Percentiles rank a stretch among this genome's conserved stretches.
These are phyloP conservation scores for Prunus armeniaca DNA, from an alignment of 306 rosid species.

Conservation along the genomic window DNA sequence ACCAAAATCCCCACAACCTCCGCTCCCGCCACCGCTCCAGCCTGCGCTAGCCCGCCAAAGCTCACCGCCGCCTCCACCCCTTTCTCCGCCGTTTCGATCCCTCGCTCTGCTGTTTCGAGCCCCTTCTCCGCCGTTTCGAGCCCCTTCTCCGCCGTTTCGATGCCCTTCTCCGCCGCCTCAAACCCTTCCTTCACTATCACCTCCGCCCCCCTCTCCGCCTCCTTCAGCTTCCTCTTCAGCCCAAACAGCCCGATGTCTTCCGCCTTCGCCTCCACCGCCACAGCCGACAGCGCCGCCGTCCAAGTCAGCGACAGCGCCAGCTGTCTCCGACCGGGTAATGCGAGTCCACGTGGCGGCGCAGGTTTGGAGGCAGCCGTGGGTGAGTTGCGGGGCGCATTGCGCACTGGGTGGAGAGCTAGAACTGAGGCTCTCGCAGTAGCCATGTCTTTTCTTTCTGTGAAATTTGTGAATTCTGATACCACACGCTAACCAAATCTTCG, in stretches of 20 bases:
- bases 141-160: slow-evolving; percentile 37
- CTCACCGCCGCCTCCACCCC: slow-evolving; percentile 48
- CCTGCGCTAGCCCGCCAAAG: slow-evolving; percentile 69
- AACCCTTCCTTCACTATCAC: slow-evolving; percentile 74
- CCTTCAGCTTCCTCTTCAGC: slow-evolving; percentile 64
- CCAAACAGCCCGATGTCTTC: slow-evolving; percentile 71
- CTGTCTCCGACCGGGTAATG: slow-evolving; percentile 49
- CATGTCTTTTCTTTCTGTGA: slow-evolving; percentile 6
- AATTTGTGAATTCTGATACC: slow-evolving; percentile 3
- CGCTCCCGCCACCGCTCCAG: slow-evolving; percentile 73
- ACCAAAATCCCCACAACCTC: slow-evolving; percentile 66
- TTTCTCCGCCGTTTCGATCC: slow-evolving; percentile 46
- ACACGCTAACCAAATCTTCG: background rate
- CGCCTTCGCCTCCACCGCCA: slow-evolving; percentile 47
- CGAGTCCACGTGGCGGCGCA: background rate
- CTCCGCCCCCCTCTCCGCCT: slow-evolving; percentile 66
- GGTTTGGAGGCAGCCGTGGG: slow-evolving; percentile 23
- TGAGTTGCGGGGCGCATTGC: slow-evolving; percentile 27
- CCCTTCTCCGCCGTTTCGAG: slow-evolving; percentile 48
- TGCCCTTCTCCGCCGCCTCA: slow-evolving; percentile 67
- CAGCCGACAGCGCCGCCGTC: slow-evolving; percentile 41
- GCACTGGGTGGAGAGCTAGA: slow-evolving; percentile 28
- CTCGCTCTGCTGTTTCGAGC: slow-evolving; percentile 46
- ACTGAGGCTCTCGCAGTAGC: slow-evolving; percentile 47
- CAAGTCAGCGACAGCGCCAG: slow-evolving; percentile 50